Conservation (phyloP, 306 rosid genomes). For the Vigna hirtella region DNA sequence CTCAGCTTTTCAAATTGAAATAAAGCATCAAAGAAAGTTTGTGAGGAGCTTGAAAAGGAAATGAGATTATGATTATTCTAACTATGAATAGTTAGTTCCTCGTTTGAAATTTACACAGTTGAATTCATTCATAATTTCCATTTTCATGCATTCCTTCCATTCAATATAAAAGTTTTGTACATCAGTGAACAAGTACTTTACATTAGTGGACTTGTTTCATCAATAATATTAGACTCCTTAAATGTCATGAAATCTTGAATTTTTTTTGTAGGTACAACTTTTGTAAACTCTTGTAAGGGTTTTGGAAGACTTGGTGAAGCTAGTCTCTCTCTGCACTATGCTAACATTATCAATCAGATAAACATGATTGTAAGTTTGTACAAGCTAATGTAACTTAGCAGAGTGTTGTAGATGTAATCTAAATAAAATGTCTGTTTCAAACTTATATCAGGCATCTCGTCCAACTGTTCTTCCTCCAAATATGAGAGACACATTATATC, state of each 20-base stretch:
- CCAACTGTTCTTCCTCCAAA: conserved; percentile 77
- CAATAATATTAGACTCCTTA: background rate
- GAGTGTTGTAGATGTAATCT: background rate
- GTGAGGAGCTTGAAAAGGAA: conserved; percentile 84
- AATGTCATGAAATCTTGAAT: conserved; percentile 19
- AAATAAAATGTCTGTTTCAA: conserved; percentile 13
- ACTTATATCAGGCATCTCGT: conserved; percentile 69
- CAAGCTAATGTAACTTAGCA: conserved; percentile 25
- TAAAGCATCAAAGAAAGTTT: conserved; percentile 77
- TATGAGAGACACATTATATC: conserved; percentile 81
- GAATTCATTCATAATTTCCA: conserved; percentile 16
- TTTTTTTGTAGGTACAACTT: conserved; percentile 47
- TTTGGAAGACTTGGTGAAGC: conserved; percentile 77
- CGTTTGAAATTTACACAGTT: conserved; percentile 22
- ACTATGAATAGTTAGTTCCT: background rate
- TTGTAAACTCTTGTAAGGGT: conserved; percentile 34
- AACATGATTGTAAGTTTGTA: conserved; percentile 71
- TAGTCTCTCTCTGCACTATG: conserved; percentile 95
- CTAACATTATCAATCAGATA: conserved; percentile 81
- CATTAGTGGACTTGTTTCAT: no score
- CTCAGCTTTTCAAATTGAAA: conserved; percentile 70
- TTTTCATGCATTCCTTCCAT: conserved; percentile 5
- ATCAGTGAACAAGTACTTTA: no score
- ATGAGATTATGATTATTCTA: conserved; percentile 35
- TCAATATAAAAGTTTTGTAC: background rate